These are phyloP conservation scores for Coemansia sp. DNA, from an alignment of 192 early-diverging fungal species.

Conservation along the genomic window DNA sequence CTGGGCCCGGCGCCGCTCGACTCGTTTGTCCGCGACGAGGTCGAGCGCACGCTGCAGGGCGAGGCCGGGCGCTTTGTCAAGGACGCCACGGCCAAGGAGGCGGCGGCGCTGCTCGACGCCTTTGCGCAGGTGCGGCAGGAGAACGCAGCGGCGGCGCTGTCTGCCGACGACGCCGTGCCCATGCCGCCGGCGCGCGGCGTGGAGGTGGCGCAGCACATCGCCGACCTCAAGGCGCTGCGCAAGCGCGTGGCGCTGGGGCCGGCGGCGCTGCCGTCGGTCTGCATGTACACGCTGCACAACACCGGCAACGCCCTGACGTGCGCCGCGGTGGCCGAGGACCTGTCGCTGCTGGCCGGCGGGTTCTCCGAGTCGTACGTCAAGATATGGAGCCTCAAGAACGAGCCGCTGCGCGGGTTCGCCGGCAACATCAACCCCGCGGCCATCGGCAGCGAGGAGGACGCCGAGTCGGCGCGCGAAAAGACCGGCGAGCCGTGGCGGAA, in stretches of 20 bases:
- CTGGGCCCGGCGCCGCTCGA: conserved; percentile 77
- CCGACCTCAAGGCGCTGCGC: conserved; percentile 71
- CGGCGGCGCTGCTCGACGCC: conserved; percentile 56
- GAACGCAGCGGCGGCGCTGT: conserved; percentile 59
- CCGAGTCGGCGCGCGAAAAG: conserved; percentile 63
- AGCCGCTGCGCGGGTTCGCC: conserved; percentile 66
- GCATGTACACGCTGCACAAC: conserved; percentile 96
- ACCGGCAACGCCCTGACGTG: conserved; percentile 84
- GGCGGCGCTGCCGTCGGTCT: conserved; percentile 79
- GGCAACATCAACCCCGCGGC: conserved; percentile 62
- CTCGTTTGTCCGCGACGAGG: conserved; percentile 70
- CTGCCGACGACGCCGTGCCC: conserved; percentile 42
- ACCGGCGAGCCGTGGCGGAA: conserved; percentile 61
- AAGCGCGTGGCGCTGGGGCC: conserved; percentile 71
- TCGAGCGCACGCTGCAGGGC: conserved; percentile 76
- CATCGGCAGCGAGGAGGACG: conserved; percentile 60
- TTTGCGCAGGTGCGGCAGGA: conserved; percentile 68
- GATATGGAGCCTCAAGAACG: conserved; percentile 86
- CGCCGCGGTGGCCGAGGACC: conserved; percentile 77
- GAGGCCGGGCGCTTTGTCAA: conserved; percentile 56
- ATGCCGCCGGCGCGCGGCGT: conserved; percentile 61
- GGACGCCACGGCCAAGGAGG: conserved; percentile 25
- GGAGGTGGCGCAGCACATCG: conserved; percentile 80
- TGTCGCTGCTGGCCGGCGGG: conserved; percentile 81
- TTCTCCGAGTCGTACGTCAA: conserved; percentile 92